Base-by-base conservation (phyloP, 352 stramenopile species). In the Phytophthora tubulina region DNA sequence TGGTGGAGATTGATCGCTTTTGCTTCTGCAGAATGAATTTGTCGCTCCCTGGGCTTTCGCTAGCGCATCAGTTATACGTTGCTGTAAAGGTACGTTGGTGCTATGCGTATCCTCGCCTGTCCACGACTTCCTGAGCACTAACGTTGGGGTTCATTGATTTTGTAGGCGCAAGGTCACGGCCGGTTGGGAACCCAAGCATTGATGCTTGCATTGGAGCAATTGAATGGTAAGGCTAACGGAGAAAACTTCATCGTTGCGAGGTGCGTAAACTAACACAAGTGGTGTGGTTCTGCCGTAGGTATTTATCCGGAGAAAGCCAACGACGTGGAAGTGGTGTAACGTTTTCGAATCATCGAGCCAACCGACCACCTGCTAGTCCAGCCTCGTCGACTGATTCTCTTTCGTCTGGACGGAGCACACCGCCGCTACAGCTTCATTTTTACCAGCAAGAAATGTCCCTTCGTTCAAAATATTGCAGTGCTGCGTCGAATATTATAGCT, bases 31-130 rank as follows among this genome's bases (percentile, higher is more conserved):
- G 85, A 13, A 97, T 97, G 91, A 90, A 92, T 52, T 49, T 97
- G 32, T 92, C 89, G 27, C 82, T 97, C 10, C 91, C 90, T 14
- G 91, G 91, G 11, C 73, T 97, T 13, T 85, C 89, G 21, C 76
- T 97, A 17, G 91, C 91, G 36, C 87, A 97, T 60, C 89, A 97
- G 56, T 65, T 97, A 17, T 97, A 96, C 70, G 55, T 96, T 56
- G 88, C 89, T 45, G 82, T 95, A 32, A 93, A 94, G 85, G 86
- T 92, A 58, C 32, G 51, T 57, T 30, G 21, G 27, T 21, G 42
- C 14, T 32, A 13, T 35, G 6, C 9, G 11, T 61, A 7, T 44
- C 11, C 8, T 48, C 1, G 35, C 41, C 53, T 31, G 4, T 50
- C 10, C 13, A 51, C 13, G 11, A 51, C 6, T 41, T 51, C 13